Percentiles rank a stretch among this genome's conserved stretches.
These are phyloP conservation scores for Hypoxylon sp. DNA, from an alignment of 2,329 filamentous ascomycete species.

Conservation along the genomic window DNA sequence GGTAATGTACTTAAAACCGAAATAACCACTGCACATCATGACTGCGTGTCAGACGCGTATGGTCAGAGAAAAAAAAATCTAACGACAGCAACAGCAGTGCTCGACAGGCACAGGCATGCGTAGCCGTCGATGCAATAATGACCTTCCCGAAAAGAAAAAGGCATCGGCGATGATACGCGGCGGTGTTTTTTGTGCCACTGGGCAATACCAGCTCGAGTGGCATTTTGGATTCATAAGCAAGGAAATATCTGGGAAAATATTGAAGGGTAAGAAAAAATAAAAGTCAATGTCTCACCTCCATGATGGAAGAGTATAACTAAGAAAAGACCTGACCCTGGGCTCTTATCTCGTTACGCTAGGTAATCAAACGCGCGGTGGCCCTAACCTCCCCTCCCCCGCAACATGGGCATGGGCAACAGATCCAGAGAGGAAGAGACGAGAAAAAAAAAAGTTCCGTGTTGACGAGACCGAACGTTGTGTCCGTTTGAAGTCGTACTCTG, in stretches of 20 bases:
- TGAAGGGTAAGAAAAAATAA: slow-evolving; percentile 23
- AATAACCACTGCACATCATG: slow-evolving; percentile 33
- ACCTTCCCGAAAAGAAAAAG: slow-evolving; percentile 41
- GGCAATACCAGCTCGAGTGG: slow-evolving; percentile 38
- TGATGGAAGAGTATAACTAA: slow-evolving; percentile 35
- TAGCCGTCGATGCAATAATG: slow-evolving; percentile 29
- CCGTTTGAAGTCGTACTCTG: slow-evolving; percentile 42
- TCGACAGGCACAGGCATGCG: slow-evolving; percentile 28
- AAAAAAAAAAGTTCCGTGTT: slow-evolving; percentile 8
- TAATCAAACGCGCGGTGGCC: slow-evolving; percentile 49
- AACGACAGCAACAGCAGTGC: slow-evolving; percentile 23
- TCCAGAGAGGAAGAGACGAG: slow-evolving; percentile 18
- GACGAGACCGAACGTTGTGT: slow-evolving; percentile 32
- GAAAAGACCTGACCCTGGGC: slow-evolving; percentile 24
- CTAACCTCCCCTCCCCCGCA: slow-evolving; percentile 49
- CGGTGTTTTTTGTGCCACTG: slow-evolving; percentile 47
- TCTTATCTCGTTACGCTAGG: slow-evolving; percentile 44
- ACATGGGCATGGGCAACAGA: slow-evolving; percentile 51
- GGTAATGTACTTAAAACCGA: slow-evolving; percentile 31
- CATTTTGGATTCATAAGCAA: slow-evolving; percentile 40
- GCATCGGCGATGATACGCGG: slow-evolving; percentile 41
- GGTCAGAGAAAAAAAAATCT: slow-evolving; percentile 23
- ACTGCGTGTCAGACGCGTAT: slow-evolving; percentile 36
- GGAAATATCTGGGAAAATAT: slow-evolving; percentile 28
- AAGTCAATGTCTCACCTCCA: slow-evolving; percentile 52